Evolutionary conservation across 441 rosid species (phyloP).

Genomic region (Rhodomyrtus psidioides): DNA sequence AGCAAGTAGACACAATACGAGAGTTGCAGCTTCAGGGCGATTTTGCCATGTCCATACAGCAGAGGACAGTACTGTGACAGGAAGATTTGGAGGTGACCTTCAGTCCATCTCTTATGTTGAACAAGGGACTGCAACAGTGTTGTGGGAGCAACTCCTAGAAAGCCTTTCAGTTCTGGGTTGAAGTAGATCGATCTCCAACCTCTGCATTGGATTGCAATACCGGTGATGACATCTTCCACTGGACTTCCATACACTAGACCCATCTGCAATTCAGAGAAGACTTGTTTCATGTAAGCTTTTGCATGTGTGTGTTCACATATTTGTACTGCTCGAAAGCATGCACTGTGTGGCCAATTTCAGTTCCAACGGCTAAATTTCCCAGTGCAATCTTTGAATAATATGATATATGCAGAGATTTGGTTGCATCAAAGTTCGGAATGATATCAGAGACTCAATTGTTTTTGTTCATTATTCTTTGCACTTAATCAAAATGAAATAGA

Average conservation of each 20-base stretch:
- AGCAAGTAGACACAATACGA: background rate
- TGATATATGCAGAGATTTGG: background rate
- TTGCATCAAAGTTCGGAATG: background rate
- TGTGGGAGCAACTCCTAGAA: conserved; percentile 16
- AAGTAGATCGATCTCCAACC: conserved; percentile 20
- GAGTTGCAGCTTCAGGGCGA: conserved; percentile 10
- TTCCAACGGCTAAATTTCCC: background rate
- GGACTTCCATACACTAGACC: conserved; percentile 17
- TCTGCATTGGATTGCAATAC: conserved; percentile 8
- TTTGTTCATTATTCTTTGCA: background rate
- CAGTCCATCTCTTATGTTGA: conserved; percentile 20
- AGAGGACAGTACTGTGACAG: conserved; percentile 18
- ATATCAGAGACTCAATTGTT: background rate
- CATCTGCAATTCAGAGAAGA: conserved; percentile 8
- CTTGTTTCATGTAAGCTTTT: background rate
- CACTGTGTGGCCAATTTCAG: background rate
- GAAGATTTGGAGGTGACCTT: conserved; percentile 20
- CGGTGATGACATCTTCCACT: conserved; percentile 14
- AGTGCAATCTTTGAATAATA: background rate
- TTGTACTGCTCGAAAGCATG: background rate
- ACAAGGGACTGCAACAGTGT: conserved; percentile 7
- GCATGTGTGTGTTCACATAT: background rate
- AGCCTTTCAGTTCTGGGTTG: conserved; percentile 3
- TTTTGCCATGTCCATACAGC: conserved; percentile 6
- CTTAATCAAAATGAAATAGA: background rate